phyloP scores from a whole-genome alignment of 1,139 yeast genomes.

The Fermentozyma sake region DNA sequence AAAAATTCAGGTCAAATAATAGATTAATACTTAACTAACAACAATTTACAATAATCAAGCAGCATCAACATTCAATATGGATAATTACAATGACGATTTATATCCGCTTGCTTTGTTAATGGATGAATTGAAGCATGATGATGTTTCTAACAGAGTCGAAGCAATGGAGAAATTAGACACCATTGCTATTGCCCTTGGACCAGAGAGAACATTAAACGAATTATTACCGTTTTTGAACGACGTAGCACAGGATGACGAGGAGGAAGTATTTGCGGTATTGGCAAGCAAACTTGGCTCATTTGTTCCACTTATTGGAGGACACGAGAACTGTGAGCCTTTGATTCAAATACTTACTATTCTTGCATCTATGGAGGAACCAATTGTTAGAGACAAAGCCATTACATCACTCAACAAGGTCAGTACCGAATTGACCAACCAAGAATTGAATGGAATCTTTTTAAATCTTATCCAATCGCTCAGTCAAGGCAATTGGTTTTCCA shows the following conservation, averaged over 20 bases:
- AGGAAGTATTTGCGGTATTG: slow-evolving; percentile 90
- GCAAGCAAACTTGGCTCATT: slow-evolving; percentile 89
- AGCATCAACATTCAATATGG: slow-evolving; percentile 24
- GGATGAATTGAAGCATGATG: slow-evolving; percentile 95
- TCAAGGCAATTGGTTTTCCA: slow-evolving; percentile 92
- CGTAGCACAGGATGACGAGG: slow-evolving; percentile 96
- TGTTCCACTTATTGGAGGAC: slow-evolving; percentile 84
- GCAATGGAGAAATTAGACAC: slow-evolving; percentile 95
- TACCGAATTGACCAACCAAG: slow-evolving; percentile 58
- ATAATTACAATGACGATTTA: slow-evolving; percentile 55
- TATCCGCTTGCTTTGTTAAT: slow-evolving; percentile 93
- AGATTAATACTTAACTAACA: slow-evolving; percentile 1
- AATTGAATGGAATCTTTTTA: slow-evolving; percentile 63
- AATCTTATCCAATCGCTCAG: slow-evolving; percentile 76
- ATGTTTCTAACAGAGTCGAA: slow-evolving; percentile 85
- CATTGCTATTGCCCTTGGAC: slow-evolving; percentile 92
- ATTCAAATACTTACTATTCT: slow-evolving; percentile 84
- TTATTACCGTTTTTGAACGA: slow-evolving; percentile 80
- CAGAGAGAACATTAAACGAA: slow-evolving; percentile 86
- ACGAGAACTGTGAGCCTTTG: slow-evolving; percentile 67
- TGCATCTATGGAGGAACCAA: slow-evolving; percentile 95
- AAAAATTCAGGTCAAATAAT: too few species aligned
- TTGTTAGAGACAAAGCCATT: slow-evolving; percentile 93
- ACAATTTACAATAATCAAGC: slow-evolving; percentile 3
- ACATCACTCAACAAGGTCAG: slow-evolving; percentile 75